These are phyloP conservation scores for Mucor lusitanicus DNA, from an alignment of 371 early-diverging fungal species.

Conservation along the genomic window DNA sequence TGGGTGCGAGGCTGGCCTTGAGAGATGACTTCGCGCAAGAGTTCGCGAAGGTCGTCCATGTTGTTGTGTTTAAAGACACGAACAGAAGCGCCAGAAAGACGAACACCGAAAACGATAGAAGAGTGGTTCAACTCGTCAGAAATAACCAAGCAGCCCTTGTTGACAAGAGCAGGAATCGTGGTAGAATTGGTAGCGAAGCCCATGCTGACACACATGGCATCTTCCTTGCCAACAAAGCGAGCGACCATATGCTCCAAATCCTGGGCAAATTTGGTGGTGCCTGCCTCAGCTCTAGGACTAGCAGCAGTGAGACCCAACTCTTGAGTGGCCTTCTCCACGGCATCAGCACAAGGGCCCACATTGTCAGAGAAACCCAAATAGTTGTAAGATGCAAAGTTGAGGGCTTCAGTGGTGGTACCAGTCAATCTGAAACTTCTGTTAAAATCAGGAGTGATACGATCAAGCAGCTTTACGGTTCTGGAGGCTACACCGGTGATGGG, in stretches of 20 bases:
- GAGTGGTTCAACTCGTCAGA: slow-evolving; percentile 98
- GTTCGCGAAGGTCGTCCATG: slow-evolving; percentile 78
- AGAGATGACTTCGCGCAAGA: slow-evolving; percentile 91
- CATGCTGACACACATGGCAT: slow-evolving; percentile 95
- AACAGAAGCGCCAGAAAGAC: slow-evolving; percentile 94
- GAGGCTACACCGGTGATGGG: slow-evolving; percentile 97
- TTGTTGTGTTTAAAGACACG: slow-evolving; percentile 98
- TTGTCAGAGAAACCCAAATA: slow-evolving; percentile 98
- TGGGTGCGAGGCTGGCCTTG: slow-evolving; percentile 99
- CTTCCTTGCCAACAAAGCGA: slow-evolving; percentile 94
- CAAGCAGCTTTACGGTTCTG: slow-evolving; percentile 85
- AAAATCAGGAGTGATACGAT: slow-evolving; percentile 82
- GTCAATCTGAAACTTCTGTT: slow-evolving; percentile 88
- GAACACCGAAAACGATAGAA: slow-evolving; percentile 95
- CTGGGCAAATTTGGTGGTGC: slow-evolving; percentile 67
- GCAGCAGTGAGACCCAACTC: slow-evolving; percentile 68
- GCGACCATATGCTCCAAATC: slow-evolving; percentile 94
- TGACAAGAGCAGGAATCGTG: slow-evolving; percentile 92
- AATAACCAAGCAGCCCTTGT: slow-evolving; percentile 92
- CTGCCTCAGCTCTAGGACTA: slow-evolving; percentile 75
- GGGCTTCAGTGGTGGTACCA: slow-evolving; percentile 77
- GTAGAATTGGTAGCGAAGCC: slow-evolving; percentile 99
- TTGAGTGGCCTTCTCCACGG: slow-evolving; percentile 74
- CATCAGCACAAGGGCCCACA: slow-evolving; percentile 91
- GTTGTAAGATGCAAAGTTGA: slow-evolving; percentile 99